Evolutionary conservation across 192 early-diverging fungal genomes (phyloP), one percentile per base, ranked within the genome.

Genomic region (Fimicolochytrium jonesii): DNA sequence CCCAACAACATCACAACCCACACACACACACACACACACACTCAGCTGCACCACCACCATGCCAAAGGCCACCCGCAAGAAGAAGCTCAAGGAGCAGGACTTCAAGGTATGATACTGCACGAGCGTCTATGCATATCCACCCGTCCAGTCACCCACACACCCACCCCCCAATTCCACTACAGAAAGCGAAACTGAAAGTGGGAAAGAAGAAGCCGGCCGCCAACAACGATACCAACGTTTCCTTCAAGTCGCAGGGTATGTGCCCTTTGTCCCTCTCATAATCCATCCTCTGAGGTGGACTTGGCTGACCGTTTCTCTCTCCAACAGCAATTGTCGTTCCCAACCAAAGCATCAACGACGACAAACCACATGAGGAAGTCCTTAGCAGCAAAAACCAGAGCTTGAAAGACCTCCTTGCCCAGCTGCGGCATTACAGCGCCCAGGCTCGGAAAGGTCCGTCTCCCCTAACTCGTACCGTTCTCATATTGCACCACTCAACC

Each of bases 101-200:
- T 90, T 89, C 69, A 86, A 79, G 66, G 84, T 82, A 71, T 6
- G 52, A 4, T 39, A 17, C 5, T 11, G 32, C 34, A 37, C 4
- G 33, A 34, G 28, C 29, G 18, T 4, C 4, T 47, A 48, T 17
- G 10, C 10, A 9, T 39, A 9, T 39, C 37, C 17, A 17, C 37
- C 9, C 10, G 37, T 17, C 37, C 17, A 39, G 37, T 17, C 9
- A 39, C 37, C 10, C 10, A 17, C 37, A 11, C 37, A 17, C 9
- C 37, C 37, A 11, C 10, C 9, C 37, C 37, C 37, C 17, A 9
- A n/a, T 15, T n/a, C 25, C 18, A 13, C 18, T 55, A 25, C 70
- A 89, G 84, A 95, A 95, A 87, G 80, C 87, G 59, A 91, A 91
- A 72, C 83, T 95, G 13, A 95, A 95, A 73, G 85, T 95, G 36